Conservation (phyloP, 2,329 filamentous ascomycete genomes). For the Akanthomyces uredinophilus region DNA sequence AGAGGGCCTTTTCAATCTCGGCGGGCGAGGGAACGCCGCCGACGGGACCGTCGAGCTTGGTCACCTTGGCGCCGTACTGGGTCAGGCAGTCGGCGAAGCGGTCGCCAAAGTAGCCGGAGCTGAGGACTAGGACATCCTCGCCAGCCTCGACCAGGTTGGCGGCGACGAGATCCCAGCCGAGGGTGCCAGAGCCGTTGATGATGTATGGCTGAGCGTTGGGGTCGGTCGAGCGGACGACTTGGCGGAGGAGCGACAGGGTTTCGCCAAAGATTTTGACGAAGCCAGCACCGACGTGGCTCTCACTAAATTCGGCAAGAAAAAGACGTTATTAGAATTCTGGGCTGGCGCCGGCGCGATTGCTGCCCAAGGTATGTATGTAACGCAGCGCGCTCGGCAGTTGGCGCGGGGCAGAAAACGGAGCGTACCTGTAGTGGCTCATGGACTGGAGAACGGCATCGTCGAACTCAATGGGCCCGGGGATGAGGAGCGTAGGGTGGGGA, state of each 20-base stretch:
- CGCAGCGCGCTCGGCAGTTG: neutral
- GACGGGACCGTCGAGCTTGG: constrained; percentile 83
- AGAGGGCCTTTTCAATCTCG: constrained; percentile 83
- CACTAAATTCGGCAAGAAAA: constrained; percentile 45
- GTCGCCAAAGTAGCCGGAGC: constrained; percentile 96
- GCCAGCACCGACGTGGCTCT: constrained; percentile 85
- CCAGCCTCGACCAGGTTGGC: constrained; percentile 86
- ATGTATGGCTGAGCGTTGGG: constrained; percentile 83
- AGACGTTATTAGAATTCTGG: neutral
- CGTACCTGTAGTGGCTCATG: constrained; percentile 89
- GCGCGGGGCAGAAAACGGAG: neutral
- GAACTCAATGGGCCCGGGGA: constrained; percentile 96
- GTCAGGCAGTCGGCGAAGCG: constrained; percentile 88
- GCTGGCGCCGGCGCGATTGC: neutral
- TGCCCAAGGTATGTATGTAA: neutral
- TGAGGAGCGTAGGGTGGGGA: constrained; percentile 71
- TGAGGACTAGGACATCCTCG: constrained; percentile 86
- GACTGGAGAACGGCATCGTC: constrained; percentile 93
- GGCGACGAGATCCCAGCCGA: constrained; percentile 96
- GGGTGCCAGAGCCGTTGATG: constrained; percentile 87
- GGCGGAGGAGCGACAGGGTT: constrained; percentile 77
- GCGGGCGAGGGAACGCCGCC: constrained; percentile 80
- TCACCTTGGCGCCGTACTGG: constrained; percentile 85
- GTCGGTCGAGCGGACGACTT: constrained; percentile 88
- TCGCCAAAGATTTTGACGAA: constrained; percentile 93